Evolutionary conservation across 2,329 filamentous ascomycete species (phyloP).

Genomic region (Neonectria ditissima): DNA sequence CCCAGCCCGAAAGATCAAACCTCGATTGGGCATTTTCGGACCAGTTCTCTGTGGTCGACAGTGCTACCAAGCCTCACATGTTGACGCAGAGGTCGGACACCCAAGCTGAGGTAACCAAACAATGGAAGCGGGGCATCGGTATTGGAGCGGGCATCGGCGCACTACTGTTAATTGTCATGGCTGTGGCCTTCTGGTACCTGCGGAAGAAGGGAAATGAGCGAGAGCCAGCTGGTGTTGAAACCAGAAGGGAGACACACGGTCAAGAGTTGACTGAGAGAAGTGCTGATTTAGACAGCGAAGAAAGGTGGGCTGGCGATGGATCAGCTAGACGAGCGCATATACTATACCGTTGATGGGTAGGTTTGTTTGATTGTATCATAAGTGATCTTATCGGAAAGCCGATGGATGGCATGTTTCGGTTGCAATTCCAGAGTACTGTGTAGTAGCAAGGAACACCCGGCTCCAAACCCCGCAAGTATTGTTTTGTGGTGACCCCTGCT

Average conservation of each 20-base stretch:
- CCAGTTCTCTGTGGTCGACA: constrained; percentile 33
- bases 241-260: constrained; percentile 13
- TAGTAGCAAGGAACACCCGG: not conserved
- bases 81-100: constrained; percentile 14
- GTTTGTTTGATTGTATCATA: constrained; percentile 22
- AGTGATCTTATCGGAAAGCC: constrained; percentile 12
- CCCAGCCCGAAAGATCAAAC: constrained; percentile 22
- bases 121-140: constrained; percentile 25
- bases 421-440: constrained; percentile 9
- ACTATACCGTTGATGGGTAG: constrained; percentile 19
- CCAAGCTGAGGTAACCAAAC: constrained; percentile 2
- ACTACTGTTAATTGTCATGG: constrained; percentile 13
- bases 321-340: constrained; percentile 12
- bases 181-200: constrained; percentile 4
- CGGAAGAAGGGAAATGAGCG: constrained; percentile 13
- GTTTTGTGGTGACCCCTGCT: not conserved
- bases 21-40: constrained; percentile 25
- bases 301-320: not conserved
- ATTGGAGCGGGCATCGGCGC: constrained; percentile 29
- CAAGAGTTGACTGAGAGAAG: not conserved
- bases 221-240: constrained; percentile 30
- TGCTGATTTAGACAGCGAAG: not conserved
- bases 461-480: not conserved
- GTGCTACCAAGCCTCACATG: constrained; percentile 22
- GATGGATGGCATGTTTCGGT: constrained; percentile 3